Evolutionary conservation across 495 filamentous ascomycete species (phyloP).

Genomic region (Chaetomium tenue): DNA sequence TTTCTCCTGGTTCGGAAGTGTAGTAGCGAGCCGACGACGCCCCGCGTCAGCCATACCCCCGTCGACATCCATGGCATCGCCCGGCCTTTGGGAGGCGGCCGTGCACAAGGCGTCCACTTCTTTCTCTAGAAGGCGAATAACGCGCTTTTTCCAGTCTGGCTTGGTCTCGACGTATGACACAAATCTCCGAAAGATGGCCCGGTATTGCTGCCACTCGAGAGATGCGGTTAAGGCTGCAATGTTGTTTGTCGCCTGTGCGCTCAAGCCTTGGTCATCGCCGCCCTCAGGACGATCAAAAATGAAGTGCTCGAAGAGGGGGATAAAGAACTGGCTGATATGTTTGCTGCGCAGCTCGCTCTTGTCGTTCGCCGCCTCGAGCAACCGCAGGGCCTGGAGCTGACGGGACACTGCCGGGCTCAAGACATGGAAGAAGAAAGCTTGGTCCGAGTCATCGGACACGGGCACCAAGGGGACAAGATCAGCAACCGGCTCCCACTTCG

Average conservation of each 20-base stretch:
- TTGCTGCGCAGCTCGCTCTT: constrained; percentile 63
- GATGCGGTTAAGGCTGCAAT: constrained; percentile 70
- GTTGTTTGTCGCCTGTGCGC: constrained; percentile 73
- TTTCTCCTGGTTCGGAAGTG: constrained; percentile 67
- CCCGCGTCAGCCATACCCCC: constrained; percentile 27
- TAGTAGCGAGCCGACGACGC: constrained; percentile 53
- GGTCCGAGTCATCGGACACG: constrained; percentile 67
- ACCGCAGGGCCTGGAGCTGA: constrained; percentile 76
- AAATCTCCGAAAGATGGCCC: constrained; percentile 75
- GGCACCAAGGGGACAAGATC: constrained; percentile 75
- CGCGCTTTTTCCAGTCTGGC: constrained; percentile 78
- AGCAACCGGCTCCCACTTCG: constrained; percentile 62
- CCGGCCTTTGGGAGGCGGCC: constrained; percentile 49
- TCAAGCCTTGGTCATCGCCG: constrained; percentile 77
- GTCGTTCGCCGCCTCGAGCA: constrained; percentile 64
- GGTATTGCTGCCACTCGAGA: constrained; percentile 89
- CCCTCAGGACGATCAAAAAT: constrained; percentile 76
- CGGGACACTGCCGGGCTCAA: constrained; percentile 88
- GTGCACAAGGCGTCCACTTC: constrained; percentile 69
- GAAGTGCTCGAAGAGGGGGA: constrained; percentile 91
- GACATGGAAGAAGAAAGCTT: constrained; percentile 91
- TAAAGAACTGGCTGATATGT: constrained; percentile 81
- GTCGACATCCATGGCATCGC: constrained; percentile 42
- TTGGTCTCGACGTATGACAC: constrained; percentile 75
- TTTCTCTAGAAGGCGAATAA: constrained; percentile 75